Evolutionary conservation across 257 asterid genomes (phyloP), one percentile per base, ranked within the genome.

Genomic region (Hygrophila difformis): DNA sequence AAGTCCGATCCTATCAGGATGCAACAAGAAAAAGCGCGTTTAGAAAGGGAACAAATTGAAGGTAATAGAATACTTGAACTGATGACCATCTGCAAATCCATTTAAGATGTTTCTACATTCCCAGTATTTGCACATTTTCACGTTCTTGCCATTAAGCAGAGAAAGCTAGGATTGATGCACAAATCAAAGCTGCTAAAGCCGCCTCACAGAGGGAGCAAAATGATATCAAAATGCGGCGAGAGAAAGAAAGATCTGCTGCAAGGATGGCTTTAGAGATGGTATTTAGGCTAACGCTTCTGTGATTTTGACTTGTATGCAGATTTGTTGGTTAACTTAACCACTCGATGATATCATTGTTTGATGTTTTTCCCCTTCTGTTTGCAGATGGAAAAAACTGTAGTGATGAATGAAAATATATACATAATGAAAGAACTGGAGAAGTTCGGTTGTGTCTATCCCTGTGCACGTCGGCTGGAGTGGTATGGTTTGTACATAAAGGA

Each of bases 251-350:
- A 64, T 69, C 64, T 21, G 83, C 89, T 36, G 88, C 86, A 0
- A 70, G 85, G 59, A 66, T 61, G 50, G 87, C 78, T 11, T 14
- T 87, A 21, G 69, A 80, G 24, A 55, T 60, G 87, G 95, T 81
- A 20, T 19, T 29, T 18, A 21, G 0, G 26, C 9, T 26, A 26
- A 26, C 8, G 8, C 8, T 26, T 26, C 31, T 26, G 31, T 8
- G 4, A 26, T 8, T 3, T 26, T 41, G 1, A 18, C 22, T 8
- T 23, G 19, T 28, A 12, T 10, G 11, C 40, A 18, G 9, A 3
- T n/a, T 36, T 51, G 10, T 10, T 10, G 3, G 3, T 28, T 29
- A 2, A 16, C 3, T 47, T 10, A 13, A 16, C 11, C 40, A 29
- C 9, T 15, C 10, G 5, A 23, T 13, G 18, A 6, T 36, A 22